Evolutionary conservation across 2,329 filamentous ascomycete species (phyloP), one percentile per base, ranked within the genome.

Genomic region (Alternaria triticimaculans): DNA sequence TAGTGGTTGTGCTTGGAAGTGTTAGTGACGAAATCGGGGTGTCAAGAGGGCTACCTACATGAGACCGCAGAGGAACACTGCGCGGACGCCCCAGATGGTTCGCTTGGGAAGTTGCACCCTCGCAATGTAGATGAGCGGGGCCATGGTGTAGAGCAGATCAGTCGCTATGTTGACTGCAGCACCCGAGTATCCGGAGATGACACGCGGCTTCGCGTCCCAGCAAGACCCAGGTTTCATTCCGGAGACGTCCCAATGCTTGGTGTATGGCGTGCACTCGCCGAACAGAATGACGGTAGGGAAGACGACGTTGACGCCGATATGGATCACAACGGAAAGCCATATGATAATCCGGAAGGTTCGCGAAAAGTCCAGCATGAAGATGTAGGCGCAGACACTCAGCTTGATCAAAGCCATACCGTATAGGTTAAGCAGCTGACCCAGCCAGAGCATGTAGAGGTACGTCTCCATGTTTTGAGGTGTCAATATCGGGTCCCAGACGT

Each of bases 361-460:
- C 2, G 73, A 72, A 23, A 75, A 75, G 18, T 75, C 70, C 28
- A 75, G 59, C 67, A 69, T 71, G 51, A 74, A 61, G 28, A 75
- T 71, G 54, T 74, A 75, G 21, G 72, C 67, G 44, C 72, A 74
- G 6, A 75, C 72, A 55, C 72, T 74, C n/a, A 74, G 58, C 30
- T 74, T 75, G 21, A 75, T 65, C 57, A 74, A 66, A 4, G 72
- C 73, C 73, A 75, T 75, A 10, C 70, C 71, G 11, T 74, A 74
- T 0, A 75, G 59, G 12, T 74, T 75, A 14, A 75, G 67, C 2
- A 75, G 15, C 25, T 75, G 72, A 12, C 66, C 66, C 9, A 72
- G 25, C 73, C 73, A 75, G 5, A 75, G 54, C 21, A 65, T 65
- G 23, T 62, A 63, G 5, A 73, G 60, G 41, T 72, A 73, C 4